A percentile compares a stretch with the other conserved stretches of the same genome.
phyloP scores from a whole-genome alignment of 169 alveolate species.

The Cryptosporidium tyzzeri region DNA sequence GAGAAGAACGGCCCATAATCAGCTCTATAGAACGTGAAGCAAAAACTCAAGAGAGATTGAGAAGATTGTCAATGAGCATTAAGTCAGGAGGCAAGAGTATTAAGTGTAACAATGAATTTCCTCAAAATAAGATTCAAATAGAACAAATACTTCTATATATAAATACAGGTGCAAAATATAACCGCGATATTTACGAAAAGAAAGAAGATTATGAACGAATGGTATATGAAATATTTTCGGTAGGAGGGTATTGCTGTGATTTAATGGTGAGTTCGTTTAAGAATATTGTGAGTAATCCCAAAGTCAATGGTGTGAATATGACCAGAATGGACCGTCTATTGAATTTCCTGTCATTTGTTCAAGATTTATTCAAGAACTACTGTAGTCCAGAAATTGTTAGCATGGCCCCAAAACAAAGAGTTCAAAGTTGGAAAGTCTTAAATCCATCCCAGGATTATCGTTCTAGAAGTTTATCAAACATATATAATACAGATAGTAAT shows the following conservation, averaged over 20 bases:
- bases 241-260: slow-evolving; percentile 36
- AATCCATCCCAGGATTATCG: neutral
- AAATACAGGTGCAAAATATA: slow-evolving; percentile 63
- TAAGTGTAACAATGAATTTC: neutral
- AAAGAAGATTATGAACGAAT: slow-evolving; percentile 18
- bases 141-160: slow-evolving; percentile 45
- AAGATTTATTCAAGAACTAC: slow-evolving; percentile 42
- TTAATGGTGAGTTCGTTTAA: slow-evolving; percentile 55
- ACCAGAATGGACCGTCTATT: slow-evolving; percentile 69
- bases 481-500: neutral
- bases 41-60: slow-evolving; percentile 45
- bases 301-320: slow-evolving; percentile 19
- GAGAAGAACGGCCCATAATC: neutral
- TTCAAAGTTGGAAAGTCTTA: neutral
- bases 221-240: slow-evolving; percentile 24
- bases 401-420: neutral
- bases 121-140: neutral
- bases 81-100: neutral
- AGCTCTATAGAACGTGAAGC: slow-evolving; percentile 5
- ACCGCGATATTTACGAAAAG: slow-evolving; percentile 13
- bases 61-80: neutral
- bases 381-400: slow-evolving; percentile 38
- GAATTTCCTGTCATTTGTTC: slow-evolving; percentile 42
- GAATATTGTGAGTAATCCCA: slow-evolving; percentile 8
- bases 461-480: neutral